Base-by-base conservation (phyloP, 768 basidiomycete species). In the Glaciozyma martinii region DNA sequence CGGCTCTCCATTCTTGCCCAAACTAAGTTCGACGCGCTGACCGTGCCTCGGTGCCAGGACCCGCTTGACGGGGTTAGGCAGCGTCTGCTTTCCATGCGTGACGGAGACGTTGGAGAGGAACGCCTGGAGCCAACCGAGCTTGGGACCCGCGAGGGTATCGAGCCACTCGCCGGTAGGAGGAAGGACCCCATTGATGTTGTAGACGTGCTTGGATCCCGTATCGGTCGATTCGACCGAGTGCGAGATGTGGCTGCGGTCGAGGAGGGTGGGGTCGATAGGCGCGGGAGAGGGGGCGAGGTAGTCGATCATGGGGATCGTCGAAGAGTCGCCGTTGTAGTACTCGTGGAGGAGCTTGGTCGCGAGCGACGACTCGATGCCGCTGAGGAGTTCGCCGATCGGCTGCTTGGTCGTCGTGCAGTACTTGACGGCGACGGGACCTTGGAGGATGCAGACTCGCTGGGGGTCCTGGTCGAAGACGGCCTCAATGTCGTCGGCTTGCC, bases 381-480 rank as follows among this genome's bases (percentile, higher is more conserved):
- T 92, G 57, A 99, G 83, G 60, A 99, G 80, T 37, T 94, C 88
- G 72, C 86, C 88, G 76, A 98, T 87, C 10, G 95, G 92, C 77
- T 94, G 90, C 73, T 99, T 91, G 77, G 91, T 94, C 73, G 85
- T 80, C 49, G 80, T 84, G 13, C 90, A 85, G 77, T 90, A 85
- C 77, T 89, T 92, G 66, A 84, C 90, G 1, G 95, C 92, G 57
- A 99, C 87, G 19, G 95, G 95, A 27, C 95, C 95, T 78, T 95
- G 92, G 59, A 99, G 84, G 72, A 99, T 94, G 74, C 91, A 94
- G 32, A 98, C 93, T 67, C 95, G 87, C 77, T 99, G 90, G 30
- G 94, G 94, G 77, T 98, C 95, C 78, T 94, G 91, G 78, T 98
- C 95, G 74, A 98, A 95, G 49, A 99, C 92, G 19, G 93, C 94